These are phyloP conservation scores for Hymenoscyphus fraxineus DNA, from an alignment of 2,329 filamentous ascomycete genomes.

Conservation along the genomic window DNA sequence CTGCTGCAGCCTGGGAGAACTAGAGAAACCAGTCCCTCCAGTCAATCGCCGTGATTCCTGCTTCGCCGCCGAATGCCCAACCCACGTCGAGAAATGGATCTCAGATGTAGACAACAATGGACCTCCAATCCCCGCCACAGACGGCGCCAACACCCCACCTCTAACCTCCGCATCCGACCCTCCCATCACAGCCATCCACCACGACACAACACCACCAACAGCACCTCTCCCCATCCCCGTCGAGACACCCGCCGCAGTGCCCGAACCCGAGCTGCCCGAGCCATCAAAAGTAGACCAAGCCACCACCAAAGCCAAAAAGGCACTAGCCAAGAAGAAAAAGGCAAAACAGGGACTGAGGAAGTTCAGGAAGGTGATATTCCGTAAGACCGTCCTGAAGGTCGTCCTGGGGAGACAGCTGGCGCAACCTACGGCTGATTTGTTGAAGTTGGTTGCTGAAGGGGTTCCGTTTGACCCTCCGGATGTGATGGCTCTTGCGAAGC, in stretches of 20 bases:
- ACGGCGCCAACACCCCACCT: neutral
- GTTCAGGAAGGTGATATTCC: conserved; percentile 18
- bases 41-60: neutral
- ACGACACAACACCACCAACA: neutral
- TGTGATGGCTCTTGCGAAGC: conserved; percentile 1
- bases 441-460: conserved; percentile 22
- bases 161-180: neutral
- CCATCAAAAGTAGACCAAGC: neutral
- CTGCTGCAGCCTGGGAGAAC: neutral
- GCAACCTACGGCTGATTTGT: conserved; percentile 19
- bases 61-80: neutral
- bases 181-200: neutral
- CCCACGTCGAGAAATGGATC: neutral
- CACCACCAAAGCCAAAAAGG: neutral
- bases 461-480: conserved; percentile 10
- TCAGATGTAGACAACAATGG: neutral
- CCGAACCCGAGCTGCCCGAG: neutral
- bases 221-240: neutral
- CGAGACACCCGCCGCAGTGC: neutral
- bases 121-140: neutral
- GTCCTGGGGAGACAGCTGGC: conserved; percentile 29
- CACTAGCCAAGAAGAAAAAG: neutral
- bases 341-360: conserved; percentile 12
- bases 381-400: conserved; percentile 23
- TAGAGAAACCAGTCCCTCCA: neutral